These are phyloP conservation scores for Fusarium sp. DNA, from an alignment of 2,329 filamentous ascomycete species.

Conservation along the genomic window DNA sequence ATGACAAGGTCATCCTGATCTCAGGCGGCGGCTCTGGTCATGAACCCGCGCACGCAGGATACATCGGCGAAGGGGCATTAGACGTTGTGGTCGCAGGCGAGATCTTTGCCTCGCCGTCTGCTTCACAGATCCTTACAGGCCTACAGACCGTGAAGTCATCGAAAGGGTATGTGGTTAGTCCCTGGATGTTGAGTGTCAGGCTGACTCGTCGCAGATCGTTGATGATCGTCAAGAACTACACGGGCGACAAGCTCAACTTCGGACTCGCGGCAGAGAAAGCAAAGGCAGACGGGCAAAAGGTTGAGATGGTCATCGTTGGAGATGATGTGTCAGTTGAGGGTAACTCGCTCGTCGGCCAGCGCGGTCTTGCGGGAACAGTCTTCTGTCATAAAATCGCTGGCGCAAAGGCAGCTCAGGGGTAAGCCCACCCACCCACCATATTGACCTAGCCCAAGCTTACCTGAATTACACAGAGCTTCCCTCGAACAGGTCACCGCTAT, in stretches of 20 bases:
- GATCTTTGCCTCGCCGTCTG: slow-evolving; percentile 45
- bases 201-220: slow-evolving; percentile 29
- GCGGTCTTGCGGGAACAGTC: slow-evolving; percentile 43
- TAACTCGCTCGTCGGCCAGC: slow-evolving; percentile 42
- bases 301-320: slow-evolving; percentile 44
- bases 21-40: slow-evolving; percentile 44
- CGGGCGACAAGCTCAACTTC: slow-evolving; percentile 48
- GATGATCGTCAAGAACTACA: slow-evolving; percentile 48
- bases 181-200: background rate
- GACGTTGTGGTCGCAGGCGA: slow-evolving; percentile 43
- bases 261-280: slow-evolving; percentile 48
- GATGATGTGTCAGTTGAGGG: slow-evolving; percentile 45
- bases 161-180: slow-evolving; percentile 12
- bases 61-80: slow-evolving; percentile 41
- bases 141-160: slow-evolving; percentile 40
- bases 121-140: slow-evolving; percentile 41
- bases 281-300: slow-evolving; percentile 42
- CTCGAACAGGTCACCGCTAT: slow-evolving; percentile 36
- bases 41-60: slow-evolving; percentile 44
- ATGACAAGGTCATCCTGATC: slow-evolving; percentile 39
- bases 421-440: background rate
- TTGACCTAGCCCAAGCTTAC: slow-evolving; percentile 6
- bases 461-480: slow-evolving; percentile 17
- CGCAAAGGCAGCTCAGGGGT: slow-evolving; percentile 43
- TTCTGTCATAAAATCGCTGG: slow-evolving; percentile 45